These are phyloP conservation scores for Kazachstania kunashirensis DNA, from an alignment of 805 yeast species.

Conservation along the genomic window DNA sequence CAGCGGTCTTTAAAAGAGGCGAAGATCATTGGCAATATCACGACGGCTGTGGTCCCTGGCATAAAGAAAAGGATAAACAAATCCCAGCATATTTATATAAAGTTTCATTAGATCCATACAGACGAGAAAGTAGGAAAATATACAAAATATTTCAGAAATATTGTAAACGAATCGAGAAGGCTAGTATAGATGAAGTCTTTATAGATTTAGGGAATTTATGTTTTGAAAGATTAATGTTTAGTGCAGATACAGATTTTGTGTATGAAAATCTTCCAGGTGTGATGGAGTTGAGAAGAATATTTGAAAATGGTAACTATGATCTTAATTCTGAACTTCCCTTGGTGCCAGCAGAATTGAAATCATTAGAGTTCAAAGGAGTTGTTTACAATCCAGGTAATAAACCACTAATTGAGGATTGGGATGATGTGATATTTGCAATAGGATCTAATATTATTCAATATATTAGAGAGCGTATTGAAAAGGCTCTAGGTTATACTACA, in stretches of 20 bases:
- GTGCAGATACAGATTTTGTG: not conserved
- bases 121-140: conserved; percentile 78
- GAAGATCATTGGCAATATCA: conserved; percentile 74
- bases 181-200: conserved; percentile 91
- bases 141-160: conserved; percentile 49
- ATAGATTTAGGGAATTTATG: conserved; percentile 70
- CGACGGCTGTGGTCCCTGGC: conserved; percentile 31
- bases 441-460: conserved; percentile 54
- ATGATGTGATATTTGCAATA: conserved; percentile 58
- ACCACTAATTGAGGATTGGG: conserved; percentile 51
- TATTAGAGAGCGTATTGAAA: conserved; percentile 43
- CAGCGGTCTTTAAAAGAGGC: conserved; percentile 87
- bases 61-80: conserved; percentile 35
- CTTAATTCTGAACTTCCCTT: conserved; percentile 20
- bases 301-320: conserved; percentile 18
- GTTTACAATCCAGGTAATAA: conserved; percentile 12
- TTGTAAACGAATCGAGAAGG: conserved; percentile 76
- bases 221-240: conserved; percentile 28
- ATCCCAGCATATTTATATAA: conserved; percentile 62
- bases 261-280: not conserved
- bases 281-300: conserved; percentile 13
- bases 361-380: conserved; percentile 15
- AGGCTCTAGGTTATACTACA: conserved; percentile 66
- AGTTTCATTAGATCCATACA: conserved; percentile 83
- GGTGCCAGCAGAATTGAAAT: conserved; percentile 14